These are phyloP conservation scores for Arabis alpina DNA, from an alignment of 345 rosid genomes.

Conservation along the genomic window DNA sequence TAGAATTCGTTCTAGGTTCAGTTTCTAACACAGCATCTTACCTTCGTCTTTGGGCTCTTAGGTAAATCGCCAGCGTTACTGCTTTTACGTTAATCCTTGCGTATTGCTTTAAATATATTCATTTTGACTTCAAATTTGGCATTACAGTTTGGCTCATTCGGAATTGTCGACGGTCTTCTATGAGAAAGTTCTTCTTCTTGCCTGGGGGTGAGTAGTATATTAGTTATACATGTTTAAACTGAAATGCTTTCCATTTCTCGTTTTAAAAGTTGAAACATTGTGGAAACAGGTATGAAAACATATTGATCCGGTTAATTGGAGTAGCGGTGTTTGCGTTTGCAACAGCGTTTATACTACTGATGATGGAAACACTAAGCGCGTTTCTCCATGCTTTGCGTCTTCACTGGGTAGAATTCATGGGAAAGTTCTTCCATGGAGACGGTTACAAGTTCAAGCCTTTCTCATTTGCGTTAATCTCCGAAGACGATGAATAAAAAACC, in stretches of 20 bases:
- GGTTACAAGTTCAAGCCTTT: conserved; percentile 95
- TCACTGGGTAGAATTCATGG: conserved; percentile 96
- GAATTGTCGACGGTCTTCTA: conserved; percentile 93
- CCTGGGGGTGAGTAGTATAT: conserved; percentile 81
- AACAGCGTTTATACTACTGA: conserved; percentile 84
- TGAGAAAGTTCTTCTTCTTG: conserved; percentile 93
- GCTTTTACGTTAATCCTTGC: background rate
- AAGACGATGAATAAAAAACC: conserved; percentile 63
- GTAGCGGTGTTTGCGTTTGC: conserved; percentile 91
- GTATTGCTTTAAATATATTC: conserved; percentile 9
- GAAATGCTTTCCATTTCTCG: background rate
- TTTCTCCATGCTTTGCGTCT: conserved; percentile 97
- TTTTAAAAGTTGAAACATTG: too few species aligned
- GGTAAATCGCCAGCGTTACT: conserved; percentile 49
- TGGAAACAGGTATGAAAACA: conserved; percentile 73
- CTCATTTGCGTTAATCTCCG: conserved; percentile 66
- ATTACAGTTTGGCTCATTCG: conserved; percentile 91
- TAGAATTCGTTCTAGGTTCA: conserved; percentile 94
- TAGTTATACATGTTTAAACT: background rate
- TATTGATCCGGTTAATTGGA: conserved; percentile 72
- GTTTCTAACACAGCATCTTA: conserved; percentile 98
- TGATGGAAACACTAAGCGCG: conserved; percentile 98
- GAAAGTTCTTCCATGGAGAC: conserved; percentile 89
- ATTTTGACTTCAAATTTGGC: conserved; percentile 33
- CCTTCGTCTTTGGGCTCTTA: conserved; percentile 99